A percentile compares a stretch with the other conserved stretches of the same genome.
These are phyloP conservation scores for Cynara cardunculus DNA, from an alignment of 129 eudicot species.

Conservation along the genomic window DNA sequence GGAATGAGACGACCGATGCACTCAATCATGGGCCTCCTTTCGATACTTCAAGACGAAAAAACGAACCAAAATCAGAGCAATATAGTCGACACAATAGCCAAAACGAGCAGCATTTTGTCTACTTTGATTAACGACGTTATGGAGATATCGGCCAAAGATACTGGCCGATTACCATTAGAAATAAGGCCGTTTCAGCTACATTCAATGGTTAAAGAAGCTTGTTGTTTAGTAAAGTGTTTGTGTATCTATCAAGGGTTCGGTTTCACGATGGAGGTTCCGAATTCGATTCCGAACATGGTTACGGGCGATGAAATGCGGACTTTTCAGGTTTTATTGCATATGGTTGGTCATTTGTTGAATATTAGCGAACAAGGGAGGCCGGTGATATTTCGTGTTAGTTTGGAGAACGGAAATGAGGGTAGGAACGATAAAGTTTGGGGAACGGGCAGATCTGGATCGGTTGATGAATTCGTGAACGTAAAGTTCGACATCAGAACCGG, in stretches of 20 bases:
- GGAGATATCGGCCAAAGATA: conserved; percentile 74
- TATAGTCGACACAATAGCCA: conserved; percentile 54
- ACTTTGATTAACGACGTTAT: conserved; percentile 69
- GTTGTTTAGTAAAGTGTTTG: conserved; percentile 74
- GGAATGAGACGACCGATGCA: conserved; percentile 96
- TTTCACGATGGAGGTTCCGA: conserved; percentile 50
- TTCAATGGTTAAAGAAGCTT: conserved; percentile 72
- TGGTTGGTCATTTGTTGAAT: conserved; percentile 71
- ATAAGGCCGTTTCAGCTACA: conserved; percentile 58
- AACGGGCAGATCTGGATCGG: conserved; percentile 37
- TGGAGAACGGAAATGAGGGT: conserved; percentile 44
- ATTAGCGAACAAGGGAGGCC: conserved; percentile 42
- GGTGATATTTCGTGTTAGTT: conserved; percentile 46
- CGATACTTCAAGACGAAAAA: conserved; percentile 52
- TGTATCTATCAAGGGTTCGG: conserved; percentile 59
- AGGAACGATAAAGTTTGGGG: conserved; percentile 54
- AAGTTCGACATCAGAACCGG: conserved; percentile 62
- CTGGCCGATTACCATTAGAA: conserved; percentile 63
- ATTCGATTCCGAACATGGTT: conserved; percentile 53
- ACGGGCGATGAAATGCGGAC: conserved; percentile 82
- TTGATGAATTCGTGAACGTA: conserved; percentile 46
- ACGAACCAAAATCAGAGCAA: conserved; percentile 46
- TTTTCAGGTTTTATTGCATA: conserved; percentile 80
- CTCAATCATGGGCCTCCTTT: conserved; percentile 74
- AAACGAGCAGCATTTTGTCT: conserved; percentile 63